Base-by-base conservation (phyloP, 2,329 filamentous ascomycete genomes). In the Byssochlamys sp. region DNA sequence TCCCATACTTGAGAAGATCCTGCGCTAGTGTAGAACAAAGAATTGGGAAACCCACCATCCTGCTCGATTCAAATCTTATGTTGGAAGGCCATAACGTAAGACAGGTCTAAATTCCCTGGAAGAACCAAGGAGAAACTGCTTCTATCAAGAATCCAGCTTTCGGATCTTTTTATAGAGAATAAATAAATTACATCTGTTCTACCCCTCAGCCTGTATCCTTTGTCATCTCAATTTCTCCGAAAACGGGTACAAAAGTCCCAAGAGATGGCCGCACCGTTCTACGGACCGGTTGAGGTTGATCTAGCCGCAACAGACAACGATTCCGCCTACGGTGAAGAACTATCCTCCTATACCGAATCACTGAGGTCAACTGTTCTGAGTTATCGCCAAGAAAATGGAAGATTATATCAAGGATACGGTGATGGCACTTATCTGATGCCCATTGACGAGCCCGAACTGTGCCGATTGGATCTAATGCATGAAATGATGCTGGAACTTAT, bases 381-480 rank as follows among this genome's bases (percentile, higher is more conserved):
- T 33, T 65, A 64, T 53, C 58, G 60, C 35, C 12, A 60, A 29
- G 59, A 63, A 19, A 59, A 68, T 48, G 63, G 61, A 4, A 56
- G 65, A 50, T 58, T 58, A 28, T 67, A 65, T 49, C 63, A 67
- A 55, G 61, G 63, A 31, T 68, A 61, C 52, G 56, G 63, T 24
- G 57, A 59, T 12, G 62, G 62, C 14, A 58, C 56, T n/a, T 49
- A 25, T 35, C 31, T 56, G 14, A 54, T 45, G n/a, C 26, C n/a
- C 3, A 27, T 50, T 4, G 19, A 27, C 31, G 25, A 67, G 62
- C 59, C 62, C 50, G 57, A 60, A 52, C 28, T 55, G 7, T 39
- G 52, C 25, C 54, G 55, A 19, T 28, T 60, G 55, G 52, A 59
- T 39, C 27, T 53, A 31, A 39, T 57, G 45, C 58, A 59, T 52